Evolutionary conservation across 352 stramenopile species (phyloP), one percentile per base, ranked within the genome.

Genomic region (Globisporangium sylvaticum): DNA sequence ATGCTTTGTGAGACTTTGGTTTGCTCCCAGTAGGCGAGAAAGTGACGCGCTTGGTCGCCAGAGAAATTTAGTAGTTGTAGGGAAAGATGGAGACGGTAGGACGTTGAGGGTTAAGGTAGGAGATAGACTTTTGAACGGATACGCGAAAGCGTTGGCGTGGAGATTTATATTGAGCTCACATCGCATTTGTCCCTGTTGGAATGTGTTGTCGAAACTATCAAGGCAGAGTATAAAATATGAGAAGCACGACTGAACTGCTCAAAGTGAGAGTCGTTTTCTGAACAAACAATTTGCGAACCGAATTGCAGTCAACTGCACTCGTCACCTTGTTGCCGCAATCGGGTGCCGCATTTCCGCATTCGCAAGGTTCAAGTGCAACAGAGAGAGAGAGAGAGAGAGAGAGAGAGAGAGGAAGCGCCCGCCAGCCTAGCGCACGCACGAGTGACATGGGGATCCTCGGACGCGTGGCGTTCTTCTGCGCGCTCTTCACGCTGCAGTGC

Each of bases 391-490:
- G 34, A n/a, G n/a, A n/a, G 31, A 37, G 7, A 37, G 31, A 34
- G 31, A n/a, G n/a, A 39, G 34, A 39, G 34, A 14, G 8, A 39
- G 10, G 10, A 48, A n/a, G 4, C 15, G 6, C 39, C 14, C 39
- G 15, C 1, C 14, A 15, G 39, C 39, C 15, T 9, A n/a, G 39
- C 15, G 39, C 39, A 48, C 37, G 37, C 37, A 44, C 25, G 18
- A 25, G 32, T 22, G 6, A 29, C 42, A 69, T 69, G 64, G 59
- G 56, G 24, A 54, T 65, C 25, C 50, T 70, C 58, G 58, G 31
- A 27, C 87, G 87, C 67, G 87, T 95, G 61, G 77, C 71, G 37
- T 93, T 93, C 84, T 93, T 92, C 79, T 88, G 82, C 69, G 79
- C 78, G 57, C 75, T 95, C 10, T 95, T 91, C 75, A 83, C 87